A percentile compares a stretch with the other conserved stretches of the same genome.
phyloP scores from a whole-genome alignment of 208 protist species.

The Trypanosomatidae sp. region DNA sequence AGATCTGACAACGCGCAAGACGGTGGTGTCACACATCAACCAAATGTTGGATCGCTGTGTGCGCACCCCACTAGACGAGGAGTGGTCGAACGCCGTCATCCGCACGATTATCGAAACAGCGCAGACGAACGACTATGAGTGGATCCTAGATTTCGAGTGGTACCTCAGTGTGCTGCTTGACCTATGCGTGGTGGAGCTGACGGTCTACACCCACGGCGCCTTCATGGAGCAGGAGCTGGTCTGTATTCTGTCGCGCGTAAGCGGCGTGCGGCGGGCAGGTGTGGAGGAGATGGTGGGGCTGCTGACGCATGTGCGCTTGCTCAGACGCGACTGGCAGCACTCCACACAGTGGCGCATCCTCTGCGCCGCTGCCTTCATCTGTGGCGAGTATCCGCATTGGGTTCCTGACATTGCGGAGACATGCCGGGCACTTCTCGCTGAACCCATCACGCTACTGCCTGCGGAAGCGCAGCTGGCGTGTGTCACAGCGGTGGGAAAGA shows the following conservation, averaged over 20 bases:
- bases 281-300: conserved; percentile 65
- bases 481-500: conserved; percentile 90
- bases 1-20: conserved; percentile 93
- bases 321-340: conserved; percentile 37
- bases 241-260: conserved; percentile 94
- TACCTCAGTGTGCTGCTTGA: conserved; percentile 95
- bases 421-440: conserved; percentile 47
- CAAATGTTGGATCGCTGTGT: conserved; percentile 72
- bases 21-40: conserved; percentile 81
- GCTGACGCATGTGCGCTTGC: conserved; percentile 45
- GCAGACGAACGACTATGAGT: conserved; percentile 82
- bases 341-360: conserved; percentile 84
- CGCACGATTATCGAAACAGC: conserved; percentile 81
- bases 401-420: conserved; percentile 50
- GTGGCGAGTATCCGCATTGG: conserved; percentile 93
- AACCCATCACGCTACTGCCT: conserved; percentile 57
- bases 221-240: conserved; percentile 93
- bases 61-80: conserved; percentile 67
- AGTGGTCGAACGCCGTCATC: conserved; percentile 94
- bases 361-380: conserved; percentile 92
- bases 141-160: conserved; percentile 98
- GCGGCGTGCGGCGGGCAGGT: conserved; percentile 77
- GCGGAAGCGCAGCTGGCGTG: conserved; percentile 83
- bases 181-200: conserved; percentile 73
- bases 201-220: conserved; percentile 69